Evolutionary conservation across 1,139 yeast genomes (phyloP).

Genomic region (Blastobotrys ciferrii): DNA sequence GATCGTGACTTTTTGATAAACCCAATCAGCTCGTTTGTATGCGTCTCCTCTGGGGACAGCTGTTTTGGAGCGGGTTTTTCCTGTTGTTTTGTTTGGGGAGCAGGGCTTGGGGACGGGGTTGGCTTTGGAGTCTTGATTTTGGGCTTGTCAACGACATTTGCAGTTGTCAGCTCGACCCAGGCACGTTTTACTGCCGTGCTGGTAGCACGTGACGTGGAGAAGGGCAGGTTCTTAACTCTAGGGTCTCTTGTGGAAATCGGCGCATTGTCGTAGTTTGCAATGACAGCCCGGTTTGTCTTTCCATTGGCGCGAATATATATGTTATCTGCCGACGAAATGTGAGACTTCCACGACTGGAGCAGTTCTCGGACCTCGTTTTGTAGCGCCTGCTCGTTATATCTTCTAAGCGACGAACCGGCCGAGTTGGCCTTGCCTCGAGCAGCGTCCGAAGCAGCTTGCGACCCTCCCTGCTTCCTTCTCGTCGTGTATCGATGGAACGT

Average conservation of each 20-base stretch:
- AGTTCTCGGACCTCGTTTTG: conserved; percentile 72
- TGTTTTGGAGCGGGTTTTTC: conserved; percentile 19
- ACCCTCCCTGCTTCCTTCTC: conserved; percentile 96
- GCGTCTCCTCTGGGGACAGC: conserved; percentile 41
- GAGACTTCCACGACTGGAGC: conserved; percentile 58
- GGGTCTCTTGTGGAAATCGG: conserved; percentile 37
- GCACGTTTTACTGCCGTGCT: conserved; percentile 75
- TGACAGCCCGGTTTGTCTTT: conserved; percentile 57
- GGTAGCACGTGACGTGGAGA: conserved; percentile 88
- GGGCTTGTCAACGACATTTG: conserved; percentile 58
- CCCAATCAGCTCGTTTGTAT: conserved; percentile 55
- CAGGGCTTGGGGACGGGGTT: conserved; percentile 22
- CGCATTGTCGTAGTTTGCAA: conserved; percentile 62
- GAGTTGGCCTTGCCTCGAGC: conserved; percentile 94
- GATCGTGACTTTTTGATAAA: conserved; percentile 73
- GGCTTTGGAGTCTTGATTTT: conserved; percentile 40
- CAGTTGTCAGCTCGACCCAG: conserved; percentile 74
- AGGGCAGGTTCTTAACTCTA: conserved; percentile 60
- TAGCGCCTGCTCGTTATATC: conserved; percentile 85
- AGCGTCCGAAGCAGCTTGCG: conserved; percentile 90
- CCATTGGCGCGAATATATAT: conserved; percentile 89
- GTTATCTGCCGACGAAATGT: conserved; percentile 57
- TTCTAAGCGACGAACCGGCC: conserved; percentile 87
- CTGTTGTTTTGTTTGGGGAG: conserved; percentile 15
- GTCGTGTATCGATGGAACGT: conserved; percentile 95